Evolutionary conservation across 2,329 filamentous ascomycete genomes (phyloP).

Genomic region (Penicillium frequentans): DNA sequence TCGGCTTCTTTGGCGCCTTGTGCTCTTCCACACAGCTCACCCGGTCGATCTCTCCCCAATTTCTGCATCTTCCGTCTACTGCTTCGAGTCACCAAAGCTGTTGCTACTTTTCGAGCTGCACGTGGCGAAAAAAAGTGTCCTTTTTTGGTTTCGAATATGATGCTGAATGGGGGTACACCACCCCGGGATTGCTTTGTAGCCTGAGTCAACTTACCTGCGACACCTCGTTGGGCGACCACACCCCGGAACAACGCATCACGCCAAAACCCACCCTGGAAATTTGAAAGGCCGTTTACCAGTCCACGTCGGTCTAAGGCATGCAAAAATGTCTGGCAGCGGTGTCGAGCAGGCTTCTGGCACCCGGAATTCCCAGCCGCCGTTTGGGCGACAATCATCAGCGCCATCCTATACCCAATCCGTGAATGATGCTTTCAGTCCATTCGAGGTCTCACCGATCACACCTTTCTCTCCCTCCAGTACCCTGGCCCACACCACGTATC

Average conservation of each 20-base stretch:
- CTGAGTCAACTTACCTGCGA: slow-evolving; percentile 36
- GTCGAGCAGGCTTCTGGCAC: slow-evolving; percentile 41
- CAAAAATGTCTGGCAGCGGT: slow-evolving; percentile 46
- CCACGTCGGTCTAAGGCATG: slow-evolving; percentile 35
- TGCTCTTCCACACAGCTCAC: neutral
- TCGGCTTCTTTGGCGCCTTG: neutral
- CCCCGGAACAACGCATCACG: slow-evolving; percentile 41
- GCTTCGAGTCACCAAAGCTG: neutral
- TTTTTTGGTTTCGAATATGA: slow-evolving; percentile 29
- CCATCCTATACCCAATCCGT: slow-evolving; percentile 25
- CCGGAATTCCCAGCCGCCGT: slow-evolving; percentile 30
- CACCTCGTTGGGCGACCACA: slow-evolving; percentile 32
- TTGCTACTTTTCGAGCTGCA: neutral
- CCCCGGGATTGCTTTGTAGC: slow-evolving; percentile 40
- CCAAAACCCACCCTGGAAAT: slow-evolving; percentile 25
- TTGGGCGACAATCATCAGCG: slow-evolving; percentile 33
- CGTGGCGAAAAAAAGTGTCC: neutral
- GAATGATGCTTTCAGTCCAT: slow-evolving; percentile 18
- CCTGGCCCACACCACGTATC: slow-evolving; percentile 28
- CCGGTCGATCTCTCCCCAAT: slow-evolving; percentile 1
- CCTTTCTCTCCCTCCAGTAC: slow-evolving; percentile 21
- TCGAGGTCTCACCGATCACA: slow-evolving; percentile 30
- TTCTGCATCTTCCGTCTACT: neutral
- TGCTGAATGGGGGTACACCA: slow-evolving; percentile 36
- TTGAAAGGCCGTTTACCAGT: slow-evolving; percentile 32